Conservation (phyloP, 2,329 filamentous ascomycete species). For the Fusarium redolens region DNA sequence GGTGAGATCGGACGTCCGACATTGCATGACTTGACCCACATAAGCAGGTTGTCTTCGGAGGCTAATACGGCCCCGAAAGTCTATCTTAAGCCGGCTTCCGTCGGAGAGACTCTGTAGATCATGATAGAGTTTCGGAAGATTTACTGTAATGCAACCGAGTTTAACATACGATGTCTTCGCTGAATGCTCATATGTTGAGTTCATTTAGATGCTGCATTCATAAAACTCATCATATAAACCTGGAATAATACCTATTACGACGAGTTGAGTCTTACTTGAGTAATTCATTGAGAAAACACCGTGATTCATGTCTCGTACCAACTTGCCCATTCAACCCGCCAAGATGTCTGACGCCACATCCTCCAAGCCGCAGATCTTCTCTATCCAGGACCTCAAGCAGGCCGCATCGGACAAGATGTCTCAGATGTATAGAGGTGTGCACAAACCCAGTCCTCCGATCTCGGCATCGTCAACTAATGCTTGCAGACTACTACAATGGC, state of each 20-base stretch:
- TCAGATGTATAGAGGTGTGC: slow-evolving; percentile 2
- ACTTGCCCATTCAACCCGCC: neutral
- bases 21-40: neutral
- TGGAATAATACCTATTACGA: neutral
- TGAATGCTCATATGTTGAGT: neutral
- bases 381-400: slow-evolving; percentile 4
- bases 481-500: neutral
- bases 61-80: neutral
- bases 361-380: neutral
- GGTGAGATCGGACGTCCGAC: neutral
- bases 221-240: neutral
- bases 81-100: no score
- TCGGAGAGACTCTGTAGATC: neutral
- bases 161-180: neutral
- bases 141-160: neutral
- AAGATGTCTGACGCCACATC: neutral
- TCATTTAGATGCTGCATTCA: neutral
- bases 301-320: neutral
- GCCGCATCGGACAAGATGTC: slow-evolving; percentile 7
- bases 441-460: neutral
- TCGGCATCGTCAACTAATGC: neutral
- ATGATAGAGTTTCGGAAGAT: neutral
- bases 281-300: neutral
- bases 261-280: neutral
- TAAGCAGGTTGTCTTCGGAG: neutral